Evolutionary conservation across 352 stramenopile species (phyloP), one percentile per base, ranked within the genome.

Genomic region (Globisporangium alternatum): DNA sequence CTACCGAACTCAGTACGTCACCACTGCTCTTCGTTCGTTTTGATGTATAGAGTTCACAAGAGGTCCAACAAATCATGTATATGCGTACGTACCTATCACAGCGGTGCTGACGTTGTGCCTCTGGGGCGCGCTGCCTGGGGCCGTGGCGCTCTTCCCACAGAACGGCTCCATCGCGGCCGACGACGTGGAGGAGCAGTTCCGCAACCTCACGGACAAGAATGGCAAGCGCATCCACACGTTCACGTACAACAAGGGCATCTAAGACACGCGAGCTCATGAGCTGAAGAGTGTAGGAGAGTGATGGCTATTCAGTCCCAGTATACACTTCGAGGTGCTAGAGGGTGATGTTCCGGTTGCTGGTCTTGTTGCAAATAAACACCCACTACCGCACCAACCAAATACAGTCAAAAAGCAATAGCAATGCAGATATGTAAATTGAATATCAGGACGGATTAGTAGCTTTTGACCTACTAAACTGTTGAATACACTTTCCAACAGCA

Each of bases 231-330:
- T 91, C 61, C 70, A 74, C 33, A 68, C 81, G 41, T 88, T 91
- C 64, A 78, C 77, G 52, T 94, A 94, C 74, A 90, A 94, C 80
- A 94, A 94, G 69, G 85, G 85, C 59, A 90, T 93, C 57, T 93
- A 71, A 65, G 44, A 44, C n/a, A 44, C n/a, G 5, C 35, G 3
- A 12, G 12, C 5, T 28, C 25, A 28, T 28, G 25, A 28, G 25
- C 25, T 28, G 25, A 28, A 28, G 25, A 28, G 25, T 28, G 25
- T 28, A 28, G 25, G 2, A 28, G 25, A 28, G 25, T 28, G 25
- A 28, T 28, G 31, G 1, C 33, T 65, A 17, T 5, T n/a, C n/a
- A 19, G 45, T 25, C 25, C 12, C 37, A 43, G 37, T 17, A 43
- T 43, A 43, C 37, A 43, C 25, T 28, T 28, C 25, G 25, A 28